A percentile compares a stretch with the other conserved stretches of the same genome.
phyloP scores from a whole-genome alignment of 1,284 basidiomycete genomes.

The Amylostereum chailletii region DNA sequence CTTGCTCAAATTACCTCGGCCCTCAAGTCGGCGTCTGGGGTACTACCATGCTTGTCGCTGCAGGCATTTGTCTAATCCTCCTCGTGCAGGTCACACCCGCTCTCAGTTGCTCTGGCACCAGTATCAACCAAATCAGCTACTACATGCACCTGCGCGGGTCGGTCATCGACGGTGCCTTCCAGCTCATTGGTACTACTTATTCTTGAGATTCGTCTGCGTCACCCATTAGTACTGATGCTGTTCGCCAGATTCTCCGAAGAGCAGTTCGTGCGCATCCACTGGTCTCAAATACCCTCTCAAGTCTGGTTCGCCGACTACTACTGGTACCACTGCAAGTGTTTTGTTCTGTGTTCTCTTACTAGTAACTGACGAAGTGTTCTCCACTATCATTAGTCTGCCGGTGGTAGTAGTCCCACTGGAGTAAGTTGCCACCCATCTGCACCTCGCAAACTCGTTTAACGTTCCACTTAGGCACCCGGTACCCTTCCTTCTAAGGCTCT shows the following conservation, averaged over 20 bases:
- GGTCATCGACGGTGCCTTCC: constrained; percentile 54
- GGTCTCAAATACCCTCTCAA: constrained; percentile 66
- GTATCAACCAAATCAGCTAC: constrained; percentile 49
- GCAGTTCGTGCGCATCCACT: constrained; percentile 19
- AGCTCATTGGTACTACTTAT: constrained; percentile 39
- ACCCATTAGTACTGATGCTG: too few species aligned
- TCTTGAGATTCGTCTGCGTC: too few species aligned
- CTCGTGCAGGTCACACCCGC: constrained; percentile 33
- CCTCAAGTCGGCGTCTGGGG: constrained; percentile 43
- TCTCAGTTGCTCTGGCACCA: constrained; percentile 42
- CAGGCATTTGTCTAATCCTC: too few species aligned
- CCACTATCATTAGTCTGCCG: background rate
- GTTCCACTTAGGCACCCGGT: constrained; percentile 10
- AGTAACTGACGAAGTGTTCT: background rate
- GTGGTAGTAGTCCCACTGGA: background rate
- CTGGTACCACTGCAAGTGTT: background rate
- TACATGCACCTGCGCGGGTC: constrained; percentile 66
- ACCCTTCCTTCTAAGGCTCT: constrained; percentile 35
- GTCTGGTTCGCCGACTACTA: constrained; percentile 22
- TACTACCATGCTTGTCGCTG: too few species aligned
- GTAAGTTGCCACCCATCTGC: too few species aligned
- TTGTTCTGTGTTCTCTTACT: background rate
- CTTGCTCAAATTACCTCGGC: constrained; percentile 49
- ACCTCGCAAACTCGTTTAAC: too few species aligned
- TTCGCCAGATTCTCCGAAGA: too few species aligned